Evolutionary conservation across 2,329 filamentous ascomycete species (phyloP).

Genomic region (Talaromyces albobiverticillius): DNA sequence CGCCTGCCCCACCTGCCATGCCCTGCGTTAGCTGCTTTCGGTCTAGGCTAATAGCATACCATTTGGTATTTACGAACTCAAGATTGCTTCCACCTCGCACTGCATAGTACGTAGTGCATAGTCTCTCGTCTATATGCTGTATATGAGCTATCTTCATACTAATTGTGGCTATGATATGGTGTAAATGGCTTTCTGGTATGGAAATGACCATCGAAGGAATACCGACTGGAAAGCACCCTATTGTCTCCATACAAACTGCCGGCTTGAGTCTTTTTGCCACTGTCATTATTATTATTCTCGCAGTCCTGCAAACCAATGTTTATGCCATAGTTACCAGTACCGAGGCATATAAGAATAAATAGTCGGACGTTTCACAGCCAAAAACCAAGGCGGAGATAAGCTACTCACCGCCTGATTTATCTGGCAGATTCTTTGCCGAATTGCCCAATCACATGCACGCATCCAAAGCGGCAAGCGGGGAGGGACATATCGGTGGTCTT

Average conservation of each 20-base stretch:
- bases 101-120: no score
- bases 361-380: no score
- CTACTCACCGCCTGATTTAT: not conserved
- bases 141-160: no score
- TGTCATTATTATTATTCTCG: constrained; percentile 30
- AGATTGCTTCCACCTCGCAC: no score
- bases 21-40: not conserved
- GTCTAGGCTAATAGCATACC: not conserved
- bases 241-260: constrained; percentile 31
- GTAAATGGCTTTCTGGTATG: no score
- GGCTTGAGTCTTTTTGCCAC: constrained; percentile 37
- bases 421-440: not conserved
- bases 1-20: not conserved
- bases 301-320: constrained; percentile 30
- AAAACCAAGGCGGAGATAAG: not conserved
- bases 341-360: no score
- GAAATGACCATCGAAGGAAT: no score
- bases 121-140: no score
- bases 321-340: no score
- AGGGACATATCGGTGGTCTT: not conserved
- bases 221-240: constrained; percentile 18
- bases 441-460: constrained; percentile 4
- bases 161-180: no score
- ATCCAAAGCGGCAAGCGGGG: constrained; percentile 3
- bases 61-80: no score